A percentile compares a stretch with the other conserved stretches of the same genome.
Evolutionary conservation across 495 filamentous ascomycete genomes (phyloP).

Genomic region (Astrocystis sublimbata): DNA sequence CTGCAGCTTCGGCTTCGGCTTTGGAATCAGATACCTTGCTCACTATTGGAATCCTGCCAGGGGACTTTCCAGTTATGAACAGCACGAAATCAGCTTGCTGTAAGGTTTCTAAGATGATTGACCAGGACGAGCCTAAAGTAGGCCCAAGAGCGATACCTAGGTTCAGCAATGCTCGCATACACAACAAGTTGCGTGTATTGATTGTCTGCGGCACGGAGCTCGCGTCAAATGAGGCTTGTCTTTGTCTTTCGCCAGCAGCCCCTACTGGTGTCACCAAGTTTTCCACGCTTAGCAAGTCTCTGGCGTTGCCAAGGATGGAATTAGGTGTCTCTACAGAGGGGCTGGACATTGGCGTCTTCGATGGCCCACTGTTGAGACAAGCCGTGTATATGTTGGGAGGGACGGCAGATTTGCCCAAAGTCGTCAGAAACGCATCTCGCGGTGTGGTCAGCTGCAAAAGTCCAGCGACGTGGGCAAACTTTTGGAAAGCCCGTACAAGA

Average conservation of each 20-base stretch:
- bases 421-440: conserved; percentile 91
- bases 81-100: conserved; percentile 88
- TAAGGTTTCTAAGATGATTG: conserved; percentile 85
- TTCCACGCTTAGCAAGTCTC: conserved; percentile 66
- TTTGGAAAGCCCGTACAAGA: conserved; percentile 92
- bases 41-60: conserved; percentile 47
- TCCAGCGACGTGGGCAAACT: conserved; percentile 92
- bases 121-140: conserved; percentile 80
- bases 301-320: conserved; percentile 61
- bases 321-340: conserved; percentile 47
- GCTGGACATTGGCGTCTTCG: conserved; percentile 41
- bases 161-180: conserved; percentile 85
- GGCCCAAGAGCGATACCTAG: conserved; percentile 93
- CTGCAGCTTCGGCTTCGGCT: conserved; percentile 46
- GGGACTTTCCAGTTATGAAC: conserved; percentile 56
- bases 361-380: conserved; percentile 50
- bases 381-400: conserved; percentile 72
- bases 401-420: conserved; percentile 87
- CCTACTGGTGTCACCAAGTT: conserved; percentile 55
- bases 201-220: conserved; percentile 52
- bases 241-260: conserved; percentile 48
- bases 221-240: conserved; percentile 55
- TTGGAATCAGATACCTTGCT: conserved; percentile 43
- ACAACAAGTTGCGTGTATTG: conserved; percentile 86
- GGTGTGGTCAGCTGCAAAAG: conserved; percentile 81